Conservation (phyloP, 139 green algal species). For the Coelastrella sp. region DNA sequence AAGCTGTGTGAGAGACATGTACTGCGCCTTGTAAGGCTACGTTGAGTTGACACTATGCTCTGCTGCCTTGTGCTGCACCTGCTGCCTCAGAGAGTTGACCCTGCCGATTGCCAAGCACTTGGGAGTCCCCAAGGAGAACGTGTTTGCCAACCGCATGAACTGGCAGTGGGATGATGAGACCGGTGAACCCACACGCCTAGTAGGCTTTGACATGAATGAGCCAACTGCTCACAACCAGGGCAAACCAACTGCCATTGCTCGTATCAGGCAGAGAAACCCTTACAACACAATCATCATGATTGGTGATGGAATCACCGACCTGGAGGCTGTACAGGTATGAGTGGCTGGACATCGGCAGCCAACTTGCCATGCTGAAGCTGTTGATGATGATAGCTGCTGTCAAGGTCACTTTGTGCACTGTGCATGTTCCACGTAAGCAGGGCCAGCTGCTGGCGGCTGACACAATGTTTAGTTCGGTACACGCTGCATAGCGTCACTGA, state of each 20-base stretch:
- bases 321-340: slow-evolving; percentile 63
- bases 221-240: slow-evolving; percentile 71
- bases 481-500: slow-evolving; percentile 65
- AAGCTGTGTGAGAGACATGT: neutral
- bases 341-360: neutral
- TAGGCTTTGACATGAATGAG: slow-evolving; percentile 75
- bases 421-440: neutral
- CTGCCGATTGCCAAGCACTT: slow-evolving; percentile 74
- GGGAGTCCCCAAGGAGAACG: slow-evolving; percentile 68
- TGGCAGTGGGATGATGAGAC: slow-evolving; percentile 79
- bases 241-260: slow-evolving; percentile 60
- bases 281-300: slow-evolving; percentile 86
- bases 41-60: neutral
- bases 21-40: neutral
- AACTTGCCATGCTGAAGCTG: neutral
- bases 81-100: slow-evolving; percentile 68
- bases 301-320: slow-evolving; percentile 75
- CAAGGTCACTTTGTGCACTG: neutral
- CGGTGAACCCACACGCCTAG: slow-evolving; percentile 61
- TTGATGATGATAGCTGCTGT: neutral
- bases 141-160: slow-evolving; percentile 85
- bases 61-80: slow-evolving; percentile 1
- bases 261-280: slow-evolving; percentile 65
- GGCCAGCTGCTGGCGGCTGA: neutral
- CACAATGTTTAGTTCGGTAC: no score